Evolutionary conservation across 1,139 yeast species (phyloP).

Genomic region (Geotrichum carabidarum): DNA sequence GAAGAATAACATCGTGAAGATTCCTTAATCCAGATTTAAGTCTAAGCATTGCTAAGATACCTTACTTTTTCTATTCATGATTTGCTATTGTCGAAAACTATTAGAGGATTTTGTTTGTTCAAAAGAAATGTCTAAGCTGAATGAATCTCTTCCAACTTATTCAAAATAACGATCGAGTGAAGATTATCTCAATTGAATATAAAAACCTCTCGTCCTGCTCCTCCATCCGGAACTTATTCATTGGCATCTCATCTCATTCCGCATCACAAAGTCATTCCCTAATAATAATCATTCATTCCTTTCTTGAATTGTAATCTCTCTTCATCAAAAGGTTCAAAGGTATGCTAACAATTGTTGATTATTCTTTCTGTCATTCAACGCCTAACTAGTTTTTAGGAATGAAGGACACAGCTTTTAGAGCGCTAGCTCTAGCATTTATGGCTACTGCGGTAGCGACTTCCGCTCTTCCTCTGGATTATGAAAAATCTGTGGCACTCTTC

Average conservation of each 20-base stretch:
- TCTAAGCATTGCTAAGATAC: no score
- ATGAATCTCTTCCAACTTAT: no score
- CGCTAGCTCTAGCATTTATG: neutral
- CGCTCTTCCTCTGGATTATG: neutral
- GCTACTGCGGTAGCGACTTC: neutral
- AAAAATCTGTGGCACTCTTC: neutral
- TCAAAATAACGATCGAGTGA: no score
- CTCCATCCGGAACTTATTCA: neutral
- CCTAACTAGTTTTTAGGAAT: neutral
- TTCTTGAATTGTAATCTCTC: neutral
- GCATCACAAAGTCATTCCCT: neutral
- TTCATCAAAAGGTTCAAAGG: neutral
- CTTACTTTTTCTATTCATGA: no score
- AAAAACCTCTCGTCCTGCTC: no score
- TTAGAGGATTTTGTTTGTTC: no score
- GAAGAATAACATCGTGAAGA: no score
- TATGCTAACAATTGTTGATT: neutral
- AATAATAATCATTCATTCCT: neutral
- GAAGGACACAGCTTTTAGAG: neutral
- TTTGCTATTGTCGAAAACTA: no score
- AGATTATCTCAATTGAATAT: no score
- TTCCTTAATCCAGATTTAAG: no score
- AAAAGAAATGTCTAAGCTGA: no score
- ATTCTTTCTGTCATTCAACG: neutral
- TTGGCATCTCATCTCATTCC: neutral